Conservation (phyloP, 148 eudicot genomes). For the Fagopyrum esculentum region DNA sequence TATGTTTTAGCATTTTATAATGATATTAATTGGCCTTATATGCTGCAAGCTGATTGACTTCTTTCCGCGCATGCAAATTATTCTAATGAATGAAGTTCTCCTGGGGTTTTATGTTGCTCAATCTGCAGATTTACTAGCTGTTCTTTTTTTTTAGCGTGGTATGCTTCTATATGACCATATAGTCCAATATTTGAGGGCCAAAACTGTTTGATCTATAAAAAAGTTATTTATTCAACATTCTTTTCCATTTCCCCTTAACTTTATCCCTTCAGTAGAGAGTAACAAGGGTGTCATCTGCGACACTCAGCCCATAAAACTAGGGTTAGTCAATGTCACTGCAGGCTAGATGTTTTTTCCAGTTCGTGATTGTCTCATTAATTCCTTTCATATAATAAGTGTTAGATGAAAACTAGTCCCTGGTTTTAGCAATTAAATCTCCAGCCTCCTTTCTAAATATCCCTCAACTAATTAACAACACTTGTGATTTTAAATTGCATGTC, state of each 20-base stretch:
- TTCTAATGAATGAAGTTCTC: neutral
- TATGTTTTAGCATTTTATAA: neutral
- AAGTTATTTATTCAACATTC: neutral
- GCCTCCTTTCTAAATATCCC: neutral
- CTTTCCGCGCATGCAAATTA: neutral
- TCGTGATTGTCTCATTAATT: neutral
- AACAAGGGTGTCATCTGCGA: neutral
- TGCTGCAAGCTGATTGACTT: neutral
- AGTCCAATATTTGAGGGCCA: neutral
- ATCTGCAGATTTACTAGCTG: neutral
- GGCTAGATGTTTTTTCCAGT: too few relatives aligned
- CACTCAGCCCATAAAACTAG: neutral
- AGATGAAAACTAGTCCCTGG: neutral
- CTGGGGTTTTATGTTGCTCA: neutral
- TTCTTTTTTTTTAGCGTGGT: neutral
- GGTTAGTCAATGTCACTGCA: too few relatives aligned
- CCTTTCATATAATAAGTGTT: neutral
- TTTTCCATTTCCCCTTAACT: neutral
- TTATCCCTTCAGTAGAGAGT: neutral
- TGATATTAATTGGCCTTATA: neutral
- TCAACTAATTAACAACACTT: neutral
- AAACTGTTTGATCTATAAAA: neutral
- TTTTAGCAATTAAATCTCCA: neutral
- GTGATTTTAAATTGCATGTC: neutral
- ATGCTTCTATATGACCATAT: neutral